These are phyloP conservation scores for Phytophthora megakarya DNA, from an alignment of 352 stramenopile genomes.

Conservation along the genomic window DNA sequence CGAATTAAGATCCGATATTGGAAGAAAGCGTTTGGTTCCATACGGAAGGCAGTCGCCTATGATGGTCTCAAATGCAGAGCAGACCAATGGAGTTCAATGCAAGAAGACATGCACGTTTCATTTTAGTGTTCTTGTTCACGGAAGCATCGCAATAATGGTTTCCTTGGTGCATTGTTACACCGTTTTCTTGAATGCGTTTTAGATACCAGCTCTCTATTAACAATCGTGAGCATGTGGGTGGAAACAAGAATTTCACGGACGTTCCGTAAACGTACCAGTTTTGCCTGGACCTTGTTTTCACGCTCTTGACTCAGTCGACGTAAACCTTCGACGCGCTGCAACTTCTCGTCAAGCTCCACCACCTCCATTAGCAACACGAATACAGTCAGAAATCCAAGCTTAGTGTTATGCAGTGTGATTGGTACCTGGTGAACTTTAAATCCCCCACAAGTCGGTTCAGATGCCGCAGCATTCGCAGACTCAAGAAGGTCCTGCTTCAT, in stretches of 20 bases:
- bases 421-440: conserved; percentile 68
- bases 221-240: not conserved
- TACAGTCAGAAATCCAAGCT: conserved; percentile 2
- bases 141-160: not conserved
- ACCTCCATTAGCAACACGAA: conserved; percentile 35
- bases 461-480: conserved; percentile 26
- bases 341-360: conserved; percentile 75
- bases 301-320: conserved; percentile 66
- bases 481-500: conserved; percentile 86
- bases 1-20: conserved; percentile 51
- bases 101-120: conserved; percentile 31
- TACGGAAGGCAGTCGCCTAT: conserved; percentile 1
- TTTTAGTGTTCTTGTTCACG: conserved; percentile 4
- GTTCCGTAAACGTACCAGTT: conserved; percentile 49
- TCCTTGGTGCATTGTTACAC: not conserved
- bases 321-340: conserved; percentile 77
- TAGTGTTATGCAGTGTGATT: not conserved
- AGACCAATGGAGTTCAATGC: conserved; percentile 27
- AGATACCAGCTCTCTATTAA: conserved; percentile 18
- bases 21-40: conserved; percentile 4
- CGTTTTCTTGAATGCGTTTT: too few relatives aligned
- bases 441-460: conserved; percentile 29
- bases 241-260: too few relatives aligned
- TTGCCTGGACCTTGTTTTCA: conserved; percentile 61
- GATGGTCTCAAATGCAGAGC: conserved; percentile 19